A percentile compares a stretch with the other conserved stretches of the same genome.
Evolutionary conservation across 306 rosid genomes (phyloP).

Genomic region (Hippophae rhamnoides): DNA sequence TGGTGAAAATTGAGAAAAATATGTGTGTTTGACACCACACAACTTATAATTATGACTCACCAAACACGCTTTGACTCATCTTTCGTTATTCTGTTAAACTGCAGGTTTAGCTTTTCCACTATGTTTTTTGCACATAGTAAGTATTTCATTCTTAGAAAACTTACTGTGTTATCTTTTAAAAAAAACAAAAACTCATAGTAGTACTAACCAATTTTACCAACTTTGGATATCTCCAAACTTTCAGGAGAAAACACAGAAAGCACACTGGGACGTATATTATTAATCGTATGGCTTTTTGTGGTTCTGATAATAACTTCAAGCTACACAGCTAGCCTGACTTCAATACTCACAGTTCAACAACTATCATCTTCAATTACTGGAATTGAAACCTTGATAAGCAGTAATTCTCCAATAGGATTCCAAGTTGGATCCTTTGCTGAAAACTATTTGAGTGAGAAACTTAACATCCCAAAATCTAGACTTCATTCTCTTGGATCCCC

Average conservation of each 20-base stretch:
- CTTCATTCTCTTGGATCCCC: conserved; percentile 53
- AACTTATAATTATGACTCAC: background rate
- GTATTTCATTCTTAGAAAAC: conserved; percentile 16
- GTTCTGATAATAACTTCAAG: conserved; percentile 43
- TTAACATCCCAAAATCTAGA: conserved; percentile 30
- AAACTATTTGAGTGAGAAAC: conserved; percentile 32
- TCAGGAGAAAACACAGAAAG: conserved; percentile 44
- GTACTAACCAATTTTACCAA: background rate
- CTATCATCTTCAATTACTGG: conserved; percentile 39
- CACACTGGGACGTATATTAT: conserved; percentile 29
- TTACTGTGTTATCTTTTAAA: background rate
- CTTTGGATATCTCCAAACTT: conserved; percentile 5
- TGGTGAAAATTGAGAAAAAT: too few relatives aligned
- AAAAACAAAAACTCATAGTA: too few relatives aligned
- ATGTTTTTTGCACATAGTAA: conserved; percentile 45
- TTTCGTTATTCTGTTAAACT: background rate
- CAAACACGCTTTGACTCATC: background rate
- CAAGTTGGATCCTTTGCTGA: conserved; percentile 46
- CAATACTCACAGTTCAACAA: conserved; percentile 43
- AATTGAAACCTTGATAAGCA: conserved; percentile 32
- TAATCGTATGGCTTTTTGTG: conserved; percentile 42
- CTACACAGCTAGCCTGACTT: conserved; percentile 48
- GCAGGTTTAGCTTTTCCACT: conserved; percentile 49
- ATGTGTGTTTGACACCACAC: too few relatives aligned
- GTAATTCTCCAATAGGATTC: conserved; percentile 35